A percentile compares a stretch with the other conserved stretches of the same genome.
Conservation (phyloP, 1,139 yeast genomes). For the Wickerhamomyces sp. region DNA sequence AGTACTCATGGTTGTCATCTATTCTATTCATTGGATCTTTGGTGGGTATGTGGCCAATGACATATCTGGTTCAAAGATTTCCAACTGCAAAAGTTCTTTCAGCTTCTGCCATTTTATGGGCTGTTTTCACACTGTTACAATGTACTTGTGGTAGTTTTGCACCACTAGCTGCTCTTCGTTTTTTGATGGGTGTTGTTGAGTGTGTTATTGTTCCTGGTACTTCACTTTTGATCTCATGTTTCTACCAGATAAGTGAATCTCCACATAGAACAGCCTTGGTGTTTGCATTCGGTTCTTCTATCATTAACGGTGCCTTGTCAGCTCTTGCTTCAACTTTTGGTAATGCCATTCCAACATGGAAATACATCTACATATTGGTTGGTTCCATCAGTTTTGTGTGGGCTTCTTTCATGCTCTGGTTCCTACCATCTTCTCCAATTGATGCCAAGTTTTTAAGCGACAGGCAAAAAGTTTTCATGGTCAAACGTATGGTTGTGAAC, state of each 20-base stretch:
- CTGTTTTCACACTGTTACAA: slow-evolving; percentile 30
- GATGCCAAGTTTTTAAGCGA: slow-evolving; percentile 43
- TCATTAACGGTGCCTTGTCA: slow-evolving; percentile 42
- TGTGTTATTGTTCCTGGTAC: slow-evolving; percentile 42
- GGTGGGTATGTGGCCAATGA: slow-evolving; percentile 25
- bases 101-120: slow-evolving; percentile 27
- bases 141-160: slow-evolving; percentile 32
- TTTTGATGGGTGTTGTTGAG: slow-evolving; percentile 38
- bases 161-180: slow-evolving; percentile 31
- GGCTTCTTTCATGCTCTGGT: slow-evolving; percentile 36
- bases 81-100: slow-evolving; percentile 37
- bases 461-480: slow-evolving; percentile 37
- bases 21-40: slow-evolving; percentile 43
- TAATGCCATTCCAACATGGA: slow-evolving; percentile 36
- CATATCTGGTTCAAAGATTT: slow-evolving; percentile 33
- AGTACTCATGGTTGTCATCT: slow-evolving; percentile 44
- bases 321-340: slow-evolving; percentile 40
- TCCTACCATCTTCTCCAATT: slow-evolving; percentile 45
- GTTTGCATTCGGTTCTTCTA: slow-evolving; percentile 47
- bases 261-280: slow-evolving; percentile 42
- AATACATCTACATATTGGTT: slow-evolving; percentile 38
- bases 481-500: slow-evolving; percentile 34
- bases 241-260: slow-evolving; percentile 43
- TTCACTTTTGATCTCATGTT: slow-evolving; percentile 36
- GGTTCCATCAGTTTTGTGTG: slow-evolving; percentile 42